Conservation (phyloP, 2,329 filamentous ascomycete species). For the Hymenoscyphus occultus region DNA sequence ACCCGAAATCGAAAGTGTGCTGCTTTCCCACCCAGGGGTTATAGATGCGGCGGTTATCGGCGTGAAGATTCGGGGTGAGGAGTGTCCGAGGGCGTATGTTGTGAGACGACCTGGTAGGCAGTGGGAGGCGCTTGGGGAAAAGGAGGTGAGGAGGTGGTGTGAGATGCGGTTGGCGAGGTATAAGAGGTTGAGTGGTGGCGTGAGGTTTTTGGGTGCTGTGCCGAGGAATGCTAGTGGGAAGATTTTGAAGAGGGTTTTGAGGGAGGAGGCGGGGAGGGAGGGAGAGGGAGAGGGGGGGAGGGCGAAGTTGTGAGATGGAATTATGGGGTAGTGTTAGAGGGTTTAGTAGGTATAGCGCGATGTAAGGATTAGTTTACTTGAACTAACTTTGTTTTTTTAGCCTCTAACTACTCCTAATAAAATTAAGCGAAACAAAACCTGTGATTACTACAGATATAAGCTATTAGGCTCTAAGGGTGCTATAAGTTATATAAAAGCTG, state of each 20-base stretch:
- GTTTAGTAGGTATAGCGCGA: too few relatives aligned
- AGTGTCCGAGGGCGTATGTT: constrained; percentile 37
- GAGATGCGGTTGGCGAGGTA: constrained; percentile 57
- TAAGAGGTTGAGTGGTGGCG: constrained; percentile 68
- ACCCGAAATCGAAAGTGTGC: constrained; percentile 41
- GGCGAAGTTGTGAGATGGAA: constrained; percentile 6
- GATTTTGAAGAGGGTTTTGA: constrained; percentile 46
- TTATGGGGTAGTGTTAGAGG: too few relatives aligned
- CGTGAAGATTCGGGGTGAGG: constrained; percentile 39
- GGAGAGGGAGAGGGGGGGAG: not conserved
- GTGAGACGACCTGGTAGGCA: constrained; percentile 45
- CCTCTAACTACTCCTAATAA: too few relatives aligned
- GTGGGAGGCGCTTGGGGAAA: constrained; percentile 34
- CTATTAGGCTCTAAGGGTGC: too few relatives aligned
- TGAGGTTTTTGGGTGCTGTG: constrained; percentile 65
- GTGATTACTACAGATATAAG: too few relatives aligned
- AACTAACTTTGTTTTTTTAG: too few relatives aligned
- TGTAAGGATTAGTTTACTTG: too few relatives aligned
- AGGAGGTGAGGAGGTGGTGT: constrained; percentile 56
- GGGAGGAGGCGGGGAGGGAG: constrained; percentile 34
- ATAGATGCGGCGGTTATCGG: constrained; percentile 62
- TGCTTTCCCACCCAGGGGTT: constrained; percentile 39
- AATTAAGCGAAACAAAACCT: too few relatives aligned
- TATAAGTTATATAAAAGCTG: too few relatives aligned
- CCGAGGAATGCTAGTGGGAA: constrained; percentile 66